Evolutionary conservation across 1,139 yeast species (phyloP).

Genomic region (Saccharomyces hybrid): DNA sequence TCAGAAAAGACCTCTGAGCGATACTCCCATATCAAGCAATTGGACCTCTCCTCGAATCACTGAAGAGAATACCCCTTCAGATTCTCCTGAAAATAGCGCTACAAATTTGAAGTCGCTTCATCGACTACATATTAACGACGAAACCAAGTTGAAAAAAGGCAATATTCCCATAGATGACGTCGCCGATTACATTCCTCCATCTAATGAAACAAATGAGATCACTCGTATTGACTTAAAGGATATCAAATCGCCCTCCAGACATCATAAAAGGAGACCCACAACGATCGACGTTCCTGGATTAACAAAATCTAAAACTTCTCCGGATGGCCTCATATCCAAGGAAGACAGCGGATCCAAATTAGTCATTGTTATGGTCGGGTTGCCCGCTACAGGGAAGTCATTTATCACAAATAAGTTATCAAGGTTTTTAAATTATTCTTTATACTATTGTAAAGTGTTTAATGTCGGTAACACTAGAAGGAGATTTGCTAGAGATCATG

Average conservation of each 20-base stretch:
- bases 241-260: slow-evolving; percentile 14
- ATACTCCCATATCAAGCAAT: slow-evolving; percentile 56
- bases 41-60: slow-evolving; percentile 44
- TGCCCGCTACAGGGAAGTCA: slow-evolving; percentile 89
- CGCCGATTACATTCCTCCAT: neutral
- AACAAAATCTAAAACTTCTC: slow-evolving; percentile 72
- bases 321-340: slow-evolving; percentile 73
- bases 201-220: neutral
- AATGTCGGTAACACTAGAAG: slow-evolving; percentile 93
- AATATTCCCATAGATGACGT: neutral
- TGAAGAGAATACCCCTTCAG: slow-evolving; percentile 27
- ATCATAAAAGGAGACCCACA: slow-evolving; percentile 46
- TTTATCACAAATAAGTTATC: slow-evolving; percentile 86
- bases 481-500: slow-evolving; percentile 43
- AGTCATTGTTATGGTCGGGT: slow-evolving; percentile 90
- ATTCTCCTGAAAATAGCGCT: slow-evolving; percentile 23
- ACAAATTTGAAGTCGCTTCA: slow-evolving; percentile 3
- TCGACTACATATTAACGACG: neutral
- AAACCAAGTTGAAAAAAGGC: neutral
- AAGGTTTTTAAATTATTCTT: slow-evolving; percentile 83
- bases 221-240: neutral
- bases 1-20: slow-evolving; percentile 62
- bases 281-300: slow-evolving; percentile 91
- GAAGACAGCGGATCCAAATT: slow-evolving; percentile 69
- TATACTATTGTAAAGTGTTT: slow-evolving; percentile 81